Evolutionary conservation across 2,329 filamentous ascomycete species (phyloP).

Genomic region (Herpotrichia juniperi): DNA sequence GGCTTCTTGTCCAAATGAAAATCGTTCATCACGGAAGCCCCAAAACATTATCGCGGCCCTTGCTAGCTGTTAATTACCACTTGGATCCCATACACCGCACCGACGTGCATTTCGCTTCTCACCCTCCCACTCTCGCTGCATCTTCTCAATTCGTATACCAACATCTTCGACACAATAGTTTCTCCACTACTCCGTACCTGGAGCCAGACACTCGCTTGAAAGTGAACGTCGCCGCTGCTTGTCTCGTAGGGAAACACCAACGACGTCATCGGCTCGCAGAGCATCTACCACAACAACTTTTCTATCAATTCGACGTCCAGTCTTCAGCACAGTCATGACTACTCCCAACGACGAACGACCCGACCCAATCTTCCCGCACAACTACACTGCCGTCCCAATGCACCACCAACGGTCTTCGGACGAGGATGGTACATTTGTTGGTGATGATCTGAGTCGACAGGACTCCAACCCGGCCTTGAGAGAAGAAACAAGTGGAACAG

Average conservation of each 20-base stretch:
- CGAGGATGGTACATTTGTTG: constrained; percentile 46
- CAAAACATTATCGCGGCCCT: constrained; percentile 21
- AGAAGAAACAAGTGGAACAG: background rate
- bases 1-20: constrained; percentile 15
- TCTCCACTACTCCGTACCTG: background rate
- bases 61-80: constrained; percentile 21
- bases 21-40: constrained; percentile 25
- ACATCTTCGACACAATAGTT: background rate
- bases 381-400: constrained; percentile 5
- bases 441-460: constrained; percentile 40
- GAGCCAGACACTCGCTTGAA: constrained; percentile 4
- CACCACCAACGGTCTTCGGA: constrained; percentile 44
- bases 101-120: background rate
- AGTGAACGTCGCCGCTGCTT: background rate
- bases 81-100: constrained; percentile 1
- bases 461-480: constrained; percentile 24
- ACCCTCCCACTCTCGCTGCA: background rate
- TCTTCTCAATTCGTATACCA: background rate
- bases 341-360: constrained; percentile 42
- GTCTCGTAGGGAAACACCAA: background rate
- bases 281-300: background rate
- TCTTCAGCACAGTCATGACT: constrained; percentile 40
- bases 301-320: background rate
- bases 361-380: constrained; percentile 40
- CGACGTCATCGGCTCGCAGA: constrained; percentile 18